These are phyloP conservation scores for Simmondsia chinensis DNA, from an alignment of 148 eudicot genomes.

Conservation along the genomic window DNA sequence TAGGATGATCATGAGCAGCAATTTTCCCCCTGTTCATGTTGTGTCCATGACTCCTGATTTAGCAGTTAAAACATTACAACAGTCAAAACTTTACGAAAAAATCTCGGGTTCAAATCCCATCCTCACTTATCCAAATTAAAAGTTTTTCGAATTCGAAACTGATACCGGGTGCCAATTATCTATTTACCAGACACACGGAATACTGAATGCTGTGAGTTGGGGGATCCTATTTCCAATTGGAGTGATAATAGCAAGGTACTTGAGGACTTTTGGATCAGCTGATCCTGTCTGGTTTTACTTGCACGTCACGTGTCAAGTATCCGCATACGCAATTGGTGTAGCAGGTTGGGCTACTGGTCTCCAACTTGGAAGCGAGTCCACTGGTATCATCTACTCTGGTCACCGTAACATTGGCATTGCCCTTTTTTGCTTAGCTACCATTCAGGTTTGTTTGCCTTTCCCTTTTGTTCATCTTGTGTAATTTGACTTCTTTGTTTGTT, in stretches of 20 bases:
- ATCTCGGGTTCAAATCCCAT: no score
- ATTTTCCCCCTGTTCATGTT: no score
- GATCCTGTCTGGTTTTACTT: constrained; percentile 94
- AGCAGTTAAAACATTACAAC: no score
- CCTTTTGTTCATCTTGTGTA: neutral
- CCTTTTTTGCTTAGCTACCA: constrained; percentile 77
- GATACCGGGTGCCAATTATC: neutral
- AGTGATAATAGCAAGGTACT: constrained; percentile 61
- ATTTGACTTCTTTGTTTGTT: neutral
- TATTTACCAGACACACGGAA: constrained; percentile 71
- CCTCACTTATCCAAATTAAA: no score
- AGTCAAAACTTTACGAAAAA: no score
- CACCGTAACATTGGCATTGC: constrained; percentile 84
- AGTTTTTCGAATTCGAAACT: no score
- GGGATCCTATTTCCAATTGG: constrained; percentile 83
- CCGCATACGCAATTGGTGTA: constrained; percentile 78
- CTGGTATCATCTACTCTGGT: constrained; percentile 35
- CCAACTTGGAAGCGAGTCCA: constrained; percentile 69
- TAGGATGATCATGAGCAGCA: no score
- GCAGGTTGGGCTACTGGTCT: constrained; percentile 97
- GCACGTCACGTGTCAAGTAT: constrained; percentile 61
- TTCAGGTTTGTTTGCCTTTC: constrained; percentile 58
- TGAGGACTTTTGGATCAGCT: constrained; percentile 59
- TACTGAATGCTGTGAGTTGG: constrained; percentile 89
- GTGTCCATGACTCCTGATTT: no score